These are phyloP conservation scores for Alternaria viburni DNA, from an alignment of 2,329 filamentous ascomycete genomes.

Conservation along the genomic window DNA sequence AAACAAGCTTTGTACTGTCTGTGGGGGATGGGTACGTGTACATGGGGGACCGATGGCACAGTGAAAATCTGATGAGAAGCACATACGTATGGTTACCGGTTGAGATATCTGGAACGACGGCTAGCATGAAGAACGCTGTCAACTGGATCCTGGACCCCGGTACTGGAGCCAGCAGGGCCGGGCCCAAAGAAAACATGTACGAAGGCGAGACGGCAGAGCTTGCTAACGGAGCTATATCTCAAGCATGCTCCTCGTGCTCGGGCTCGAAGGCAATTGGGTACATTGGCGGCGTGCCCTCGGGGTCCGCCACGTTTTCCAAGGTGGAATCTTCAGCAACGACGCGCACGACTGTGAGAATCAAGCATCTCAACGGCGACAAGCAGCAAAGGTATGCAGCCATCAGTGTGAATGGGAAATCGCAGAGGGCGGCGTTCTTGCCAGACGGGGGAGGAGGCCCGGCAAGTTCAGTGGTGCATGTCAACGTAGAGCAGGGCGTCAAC, in stretches of 20 bases:
- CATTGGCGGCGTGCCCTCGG: conserved; percentile 52
- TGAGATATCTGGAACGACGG: conserved; percentile 58
- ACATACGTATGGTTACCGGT: conserved; percentile 72
- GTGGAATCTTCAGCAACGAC: conserved; percentile 55
- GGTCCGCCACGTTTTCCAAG: conserved; percentile 57
- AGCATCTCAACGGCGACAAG: conserved; percentile 63
- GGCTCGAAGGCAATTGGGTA: conserved; percentile 59
- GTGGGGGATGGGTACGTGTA: conserved; percentile 60
- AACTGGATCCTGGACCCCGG: conserved; percentile 61
- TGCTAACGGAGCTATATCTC: conserved; percentile 52
- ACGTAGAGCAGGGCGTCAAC: conserved; percentile 59
- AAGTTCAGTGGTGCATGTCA: conserved; percentile 56
- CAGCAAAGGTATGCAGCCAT: conserved; percentile 61
- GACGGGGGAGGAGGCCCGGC: conserved; percentile 54
- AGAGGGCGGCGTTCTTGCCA: conserved; percentile 63
- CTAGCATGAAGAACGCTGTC: conserved; percentile 58
- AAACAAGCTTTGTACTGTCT: conserved; percentile 65
- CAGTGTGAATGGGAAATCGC: conserved; percentile 60
- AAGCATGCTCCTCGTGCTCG: conserved; percentile 62
- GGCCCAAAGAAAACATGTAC: conserved; percentile 55
- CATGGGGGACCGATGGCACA: conserved; percentile 71
- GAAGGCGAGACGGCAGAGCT: conserved; percentile 61
- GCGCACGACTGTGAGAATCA: conserved; percentile 60
- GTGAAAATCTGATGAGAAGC: conserved; percentile 63
- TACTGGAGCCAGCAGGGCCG: conserved; percentile 54